Conservation (phyloP, 495 filamentous ascomycete genomes). For the Oidiodendron maius region DNA sequence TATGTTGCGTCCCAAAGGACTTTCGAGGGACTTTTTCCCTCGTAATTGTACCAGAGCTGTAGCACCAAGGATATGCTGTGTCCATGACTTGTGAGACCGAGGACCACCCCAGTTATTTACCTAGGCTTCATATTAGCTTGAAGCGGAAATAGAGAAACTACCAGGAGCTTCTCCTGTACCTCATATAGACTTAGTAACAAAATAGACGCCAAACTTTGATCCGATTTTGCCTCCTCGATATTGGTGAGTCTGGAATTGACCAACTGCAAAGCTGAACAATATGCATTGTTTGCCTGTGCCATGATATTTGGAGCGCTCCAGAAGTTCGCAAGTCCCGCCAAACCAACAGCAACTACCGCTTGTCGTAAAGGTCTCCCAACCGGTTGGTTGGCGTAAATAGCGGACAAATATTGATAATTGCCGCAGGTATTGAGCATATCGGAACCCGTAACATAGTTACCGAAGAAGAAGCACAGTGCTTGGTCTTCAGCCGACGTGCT, state of each 20-base stretch:
- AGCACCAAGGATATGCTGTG: slow-evolving; percentile 43
- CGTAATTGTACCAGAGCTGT: slow-evolving; percentile 41
- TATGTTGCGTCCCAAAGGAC: slow-evolving; percentile 34
- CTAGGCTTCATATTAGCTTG: slow-evolving; percentile 3
- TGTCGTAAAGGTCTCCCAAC: slow-evolving; percentile 30
- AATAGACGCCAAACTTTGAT: slow-evolving; percentile 44
- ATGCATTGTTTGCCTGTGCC: slow-evolving; percentile 35
- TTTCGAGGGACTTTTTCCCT: slow-evolving; percentile 40
- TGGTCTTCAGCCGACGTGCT: slow-evolving; percentile 28
- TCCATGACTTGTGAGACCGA: slow-evolving; percentile 37
- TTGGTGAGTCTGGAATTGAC: slow-evolving; percentile 38
- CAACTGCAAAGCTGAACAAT: slow-evolving; percentile 37
- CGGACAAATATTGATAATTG: slow-evolving; percentile 22
- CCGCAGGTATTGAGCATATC: slow-evolving; percentile 22
- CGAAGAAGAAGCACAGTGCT: slow-evolving; percentile 41
- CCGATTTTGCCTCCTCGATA: slow-evolving; percentile 38
- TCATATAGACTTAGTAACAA: slow-evolving; percentile 39
- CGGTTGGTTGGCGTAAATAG: slow-evolving; percentile 16
- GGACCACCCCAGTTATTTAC: slow-evolving; percentile 18
- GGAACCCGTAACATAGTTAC: slow-evolving; percentile 33
- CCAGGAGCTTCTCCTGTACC: slow-evolving; percentile 2
- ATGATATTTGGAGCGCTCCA: slow-evolving; percentile 30
- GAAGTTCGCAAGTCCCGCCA: slow-evolving; percentile 42
- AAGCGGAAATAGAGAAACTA: background rate
- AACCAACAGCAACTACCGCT: slow-evolving; percentile 39